Base-by-base conservation (phyloP, 805 yeast species). In the Pichia phayaonensis region DNA sequence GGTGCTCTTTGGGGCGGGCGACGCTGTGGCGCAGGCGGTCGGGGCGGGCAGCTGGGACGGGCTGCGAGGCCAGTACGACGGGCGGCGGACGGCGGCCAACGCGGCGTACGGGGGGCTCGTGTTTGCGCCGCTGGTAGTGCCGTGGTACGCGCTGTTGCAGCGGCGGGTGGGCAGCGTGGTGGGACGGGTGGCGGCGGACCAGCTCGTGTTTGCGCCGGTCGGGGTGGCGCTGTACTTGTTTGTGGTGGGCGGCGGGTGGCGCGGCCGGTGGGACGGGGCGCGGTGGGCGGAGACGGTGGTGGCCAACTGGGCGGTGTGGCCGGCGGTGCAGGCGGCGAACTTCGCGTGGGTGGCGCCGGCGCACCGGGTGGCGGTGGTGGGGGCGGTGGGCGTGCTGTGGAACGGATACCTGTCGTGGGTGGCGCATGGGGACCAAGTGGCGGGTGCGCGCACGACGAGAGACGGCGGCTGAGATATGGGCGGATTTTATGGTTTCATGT, bases 251-350 rank as follows among this genome's bases (percentile, higher is more conserved):
- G 55, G 59, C 84, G 23, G 44, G 16, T 61, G 64, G 47, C 45
- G n/a, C n/a, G n/a, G n/a, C n/a, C n/a, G 56, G 6, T 82, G 77
- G 71, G n/a, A 79, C 81, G 52, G 5, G 82, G 77, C 71, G 16
- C 79, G 82, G 52, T 80, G 80, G 79, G 69, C 81, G 82, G 73
- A 76, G 4, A 90, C 96, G 0, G 66, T 90, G 41, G 63, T 72
- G 34, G 74, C 86, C 18, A 90, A 90, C 64, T 89, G 95, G 90
- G 61, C 73, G 47, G 84, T 92, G 13, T 94, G 98, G 99, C 98
- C 98, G 0, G 66, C 79, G 0, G 86, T 94, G 55, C 98, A 94
- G 67, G 60, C 81, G 49, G 55, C 83, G 54, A 94, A 92, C 67
- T 88, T 92, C 61, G 75, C 81, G 44, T 59, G 86, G 8, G 76